Percentiles rank a stretch among this genome's conserved stretches.
These are phyloP conservation scores for Pyricularia sp. DNA, from an alignment of 2,329 filamentous ascomycete species.

Conservation along the genomic window DNA sequence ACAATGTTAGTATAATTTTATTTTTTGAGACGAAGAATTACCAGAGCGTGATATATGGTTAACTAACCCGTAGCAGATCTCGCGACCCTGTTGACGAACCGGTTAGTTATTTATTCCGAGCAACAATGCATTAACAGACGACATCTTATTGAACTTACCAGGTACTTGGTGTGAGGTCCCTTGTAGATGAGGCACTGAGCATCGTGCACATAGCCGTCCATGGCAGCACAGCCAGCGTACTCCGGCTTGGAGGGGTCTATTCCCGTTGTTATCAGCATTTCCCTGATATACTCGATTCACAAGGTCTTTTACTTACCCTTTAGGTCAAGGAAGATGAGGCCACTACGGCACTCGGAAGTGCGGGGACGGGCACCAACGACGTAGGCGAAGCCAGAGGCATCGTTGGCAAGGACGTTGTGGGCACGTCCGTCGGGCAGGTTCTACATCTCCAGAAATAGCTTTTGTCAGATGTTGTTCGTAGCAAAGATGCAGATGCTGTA, in stretches of 20 bases:
- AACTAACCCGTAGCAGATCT: background rate
- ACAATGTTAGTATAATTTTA: constrained; percentile 27
- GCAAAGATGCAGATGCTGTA: background rate
- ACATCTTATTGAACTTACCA: background rate
- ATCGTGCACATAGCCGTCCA: constrained; percentile 48
- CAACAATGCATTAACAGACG: background rate
- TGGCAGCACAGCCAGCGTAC: constrained; percentile 37
- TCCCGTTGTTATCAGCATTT: background rate
- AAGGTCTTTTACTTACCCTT: constrained; percentile 9
- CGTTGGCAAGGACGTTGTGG: constrained; percentile 7
- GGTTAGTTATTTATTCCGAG: background rate
- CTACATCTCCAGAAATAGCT: background rate
- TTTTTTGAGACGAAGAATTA: background rate
- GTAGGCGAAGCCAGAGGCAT: constrained; percentile 27
- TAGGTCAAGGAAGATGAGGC: constrained; percentile 47
- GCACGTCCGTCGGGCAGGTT: constrained; percentile 4
- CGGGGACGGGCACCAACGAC: constrained; percentile 26
- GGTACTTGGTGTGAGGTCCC: constrained; percentile 34
- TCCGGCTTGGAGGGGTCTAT: constrained; percentile 36
- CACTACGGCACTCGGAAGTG: constrained; percentile 32
- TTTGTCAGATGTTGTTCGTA: background rate
- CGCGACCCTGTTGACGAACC: background rate
- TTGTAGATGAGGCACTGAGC: constrained; percentile 44
- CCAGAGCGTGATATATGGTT: background rate
- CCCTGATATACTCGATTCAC: background rate